Evolutionary conservation across 2,329 filamentous ascomycete species (phyloP).

Genomic region (Aureobasidium sp.): DNA sequence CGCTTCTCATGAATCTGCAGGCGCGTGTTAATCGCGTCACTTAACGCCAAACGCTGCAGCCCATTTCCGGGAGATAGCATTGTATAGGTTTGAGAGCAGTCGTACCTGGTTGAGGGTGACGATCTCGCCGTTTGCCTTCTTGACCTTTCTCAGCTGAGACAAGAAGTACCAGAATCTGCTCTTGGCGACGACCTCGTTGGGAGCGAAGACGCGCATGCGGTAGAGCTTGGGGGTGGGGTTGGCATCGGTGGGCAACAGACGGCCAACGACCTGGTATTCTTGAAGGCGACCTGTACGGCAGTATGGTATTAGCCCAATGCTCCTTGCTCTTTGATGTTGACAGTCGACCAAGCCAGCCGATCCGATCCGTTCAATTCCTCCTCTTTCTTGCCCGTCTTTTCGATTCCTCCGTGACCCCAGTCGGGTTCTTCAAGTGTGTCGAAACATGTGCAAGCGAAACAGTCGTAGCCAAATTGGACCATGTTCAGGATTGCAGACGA

Average conservation of each 20-base stretch:
- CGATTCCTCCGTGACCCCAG: background rate
- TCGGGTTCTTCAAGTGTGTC: background rate
- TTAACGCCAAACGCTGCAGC: slow-evolving; percentile 15
- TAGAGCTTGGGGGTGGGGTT: slow-evolving; percentile 98
- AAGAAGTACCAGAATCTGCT: slow-evolving; percentile 99
- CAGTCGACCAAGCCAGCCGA: background rate
- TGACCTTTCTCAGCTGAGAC: slow-evolving; percentile 98
- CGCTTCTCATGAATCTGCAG: slow-evolving; percentile 93
- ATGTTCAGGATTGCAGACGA: slow-evolving; percentile 2
- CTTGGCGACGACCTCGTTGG: slow-evolving; percentile 97
- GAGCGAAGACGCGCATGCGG: slow-evolving; percentile 99
- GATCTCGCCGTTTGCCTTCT: slow-evolving; percentile 99
- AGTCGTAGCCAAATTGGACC: slow-evolving; percentile 1
- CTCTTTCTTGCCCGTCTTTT: background rate
- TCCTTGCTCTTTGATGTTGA: slow-evolving; percentile 14
- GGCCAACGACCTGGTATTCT: slow-evolving; percentile 99
- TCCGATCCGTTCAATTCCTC: slow-evolving; percentile 1
- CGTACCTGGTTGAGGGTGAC: slow-evolving; percentile 91
- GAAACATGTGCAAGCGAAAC: background rate
- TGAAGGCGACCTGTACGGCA: slow-evolving; percentile 79
- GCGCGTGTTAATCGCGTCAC: slow-evolving; percentile 12
- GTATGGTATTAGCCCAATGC: slow-evolving; percentile 26
- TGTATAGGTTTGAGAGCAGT: slow-evolving; percentile 13
- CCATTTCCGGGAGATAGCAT: slow-evolving; percentile 16
- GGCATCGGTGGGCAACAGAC: slow-evolving; percentile 94